Percentiles rank a stretch among this genome's conserved stretches.
Evolutionary conservation across 441 rosid genomes (phyloP).

Genomic region (Sinapis alba): DNA sequence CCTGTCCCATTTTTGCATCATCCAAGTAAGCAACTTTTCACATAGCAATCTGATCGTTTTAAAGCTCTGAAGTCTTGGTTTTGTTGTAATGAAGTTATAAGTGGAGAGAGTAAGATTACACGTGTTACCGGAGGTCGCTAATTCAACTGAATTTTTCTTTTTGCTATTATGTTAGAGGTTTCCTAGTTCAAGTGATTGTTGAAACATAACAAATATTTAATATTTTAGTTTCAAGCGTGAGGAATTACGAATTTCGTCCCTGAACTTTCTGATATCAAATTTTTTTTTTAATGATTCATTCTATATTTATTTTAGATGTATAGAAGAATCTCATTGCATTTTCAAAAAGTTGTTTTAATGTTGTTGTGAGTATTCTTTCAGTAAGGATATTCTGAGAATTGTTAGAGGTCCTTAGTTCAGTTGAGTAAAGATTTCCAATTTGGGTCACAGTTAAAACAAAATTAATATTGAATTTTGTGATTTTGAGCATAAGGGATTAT

Average conservation of each 20-base stretch:
- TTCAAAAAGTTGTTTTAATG: neutral
- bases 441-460: neutral
- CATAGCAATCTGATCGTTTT: neutral
- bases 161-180: no score
- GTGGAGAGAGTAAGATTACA: neutral
- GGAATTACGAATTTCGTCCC: neutral
- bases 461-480: neutral
- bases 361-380: neutral
- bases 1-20: neutral
- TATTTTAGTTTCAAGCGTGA: no score
- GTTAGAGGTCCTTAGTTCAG: neutral
- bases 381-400: neutral
- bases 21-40: neutral
- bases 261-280: neutral
- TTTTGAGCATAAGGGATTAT: neutral
- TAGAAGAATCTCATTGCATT: no score
- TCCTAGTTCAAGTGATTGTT: no score
- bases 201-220: neutral
- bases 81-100: neutral
- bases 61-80: neutral
- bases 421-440: neutral
- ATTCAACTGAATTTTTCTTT: neutral
- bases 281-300: neutral
- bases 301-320: neutral
- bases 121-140: neutral